A percentile compares a stretch with the other conserved stretches of the same genome.
phyloP scores from a whole-genome alignment of 2,329 filamentous ascomycete genomes.

The Berkeleyomyces rouxiae region DNA sequence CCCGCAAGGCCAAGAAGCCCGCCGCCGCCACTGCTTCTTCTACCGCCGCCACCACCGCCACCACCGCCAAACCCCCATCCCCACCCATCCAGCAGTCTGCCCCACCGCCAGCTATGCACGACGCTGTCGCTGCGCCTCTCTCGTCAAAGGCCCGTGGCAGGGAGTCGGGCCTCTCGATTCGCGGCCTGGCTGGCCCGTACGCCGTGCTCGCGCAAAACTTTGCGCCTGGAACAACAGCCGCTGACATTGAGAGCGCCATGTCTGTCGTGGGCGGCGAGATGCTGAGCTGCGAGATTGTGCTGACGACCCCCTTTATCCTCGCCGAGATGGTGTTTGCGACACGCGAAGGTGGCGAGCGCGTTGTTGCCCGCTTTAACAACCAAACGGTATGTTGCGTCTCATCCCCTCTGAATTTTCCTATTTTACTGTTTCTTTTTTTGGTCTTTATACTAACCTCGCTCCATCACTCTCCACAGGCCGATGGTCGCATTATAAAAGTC shows the following conservation, averaged over 20 bases:
- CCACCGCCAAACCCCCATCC: not conserved
- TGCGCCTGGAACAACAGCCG: conserved; percentile 62
- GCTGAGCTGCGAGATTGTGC: conserved; percentile 48
- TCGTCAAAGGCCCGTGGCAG: not conserved
- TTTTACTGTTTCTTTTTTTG: not conserved
- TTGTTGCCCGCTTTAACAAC: conserved; percentile 62
- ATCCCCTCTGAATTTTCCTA: not conserved
- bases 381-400: conserved; percentile 42
- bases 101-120: conserved; percentile 6
- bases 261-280: conserved; percentile 55
- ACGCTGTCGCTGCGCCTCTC: conserved; percentile 14
- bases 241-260: conserved; percentile 71
- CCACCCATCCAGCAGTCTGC: not conserved
- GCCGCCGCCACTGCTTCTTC: not conserved
- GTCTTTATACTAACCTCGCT: not conserved
- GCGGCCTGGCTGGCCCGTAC: conserved; percentile 56
- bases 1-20: not conserved
- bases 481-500: conserved; percentile 57
- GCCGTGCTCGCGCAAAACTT: conserved; percentile 67
- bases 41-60: not conserved
- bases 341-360: conserved; percentile 54
- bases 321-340: conserved; percentile 62
- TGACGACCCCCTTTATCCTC: conserved; percentile 53
- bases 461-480: conserved; percentile 34
- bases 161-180: conserved; percentile 45